phyloP scores from a whole-genome alignment of 257 asterid species.

The Solanum microdontum region DNA sequence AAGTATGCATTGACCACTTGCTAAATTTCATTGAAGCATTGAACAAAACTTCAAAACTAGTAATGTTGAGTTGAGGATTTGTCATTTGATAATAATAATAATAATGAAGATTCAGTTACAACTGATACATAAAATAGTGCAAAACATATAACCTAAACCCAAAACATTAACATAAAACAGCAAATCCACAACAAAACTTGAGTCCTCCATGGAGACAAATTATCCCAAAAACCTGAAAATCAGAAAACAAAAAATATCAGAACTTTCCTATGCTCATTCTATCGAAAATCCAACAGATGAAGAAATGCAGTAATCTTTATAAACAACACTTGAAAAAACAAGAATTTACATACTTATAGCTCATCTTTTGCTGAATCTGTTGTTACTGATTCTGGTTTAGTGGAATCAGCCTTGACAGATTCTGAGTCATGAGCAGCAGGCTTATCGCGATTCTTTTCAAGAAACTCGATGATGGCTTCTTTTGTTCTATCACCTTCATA shows the following conservation, averaged over 20 bases:
- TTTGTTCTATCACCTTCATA: constrained; percentile 62
- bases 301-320: background rate
- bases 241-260: background rate
- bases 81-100: background rate
- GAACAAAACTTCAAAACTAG: background rate
- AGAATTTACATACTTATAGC: constrained; percentile 27
- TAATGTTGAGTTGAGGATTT: background rate
- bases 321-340: background rate
- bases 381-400: constrained; percentile 11
- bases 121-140: background rate
- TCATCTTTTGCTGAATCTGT: constrained; percentile 47
- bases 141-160: background rate
- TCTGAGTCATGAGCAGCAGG: constrained; percentile 14
- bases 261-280: background rate
- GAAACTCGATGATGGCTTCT: constrained; percentile 50
- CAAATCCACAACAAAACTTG: background rate
- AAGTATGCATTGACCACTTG: background rate
- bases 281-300: background rate
- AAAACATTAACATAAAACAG: background rate
- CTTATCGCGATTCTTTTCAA: constrained; percentile 38
- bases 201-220: background rate
- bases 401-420: constrained; percentile 10
- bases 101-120: background rate
- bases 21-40: background rate
- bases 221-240: background rate